phyloP scores from a whole-genome alignment of 371 early-diverging fungal genomes.

The Mortierella sp. region DNA sequence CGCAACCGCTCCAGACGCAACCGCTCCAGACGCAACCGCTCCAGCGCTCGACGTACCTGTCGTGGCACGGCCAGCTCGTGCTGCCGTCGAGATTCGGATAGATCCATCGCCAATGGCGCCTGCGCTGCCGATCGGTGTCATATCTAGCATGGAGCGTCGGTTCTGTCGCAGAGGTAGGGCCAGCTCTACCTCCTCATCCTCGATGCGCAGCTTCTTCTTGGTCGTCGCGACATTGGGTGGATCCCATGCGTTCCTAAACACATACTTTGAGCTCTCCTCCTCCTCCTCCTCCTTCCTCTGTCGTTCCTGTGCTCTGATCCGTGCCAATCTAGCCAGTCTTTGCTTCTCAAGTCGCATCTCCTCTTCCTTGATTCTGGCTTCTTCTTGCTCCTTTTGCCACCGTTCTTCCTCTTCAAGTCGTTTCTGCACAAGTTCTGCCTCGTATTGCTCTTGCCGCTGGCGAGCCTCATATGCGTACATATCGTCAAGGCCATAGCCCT shows the following conservation, averaged over 20 bases:
- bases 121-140: not conserved
- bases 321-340: slow-evolving; percentile 16
- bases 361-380: slow-evolving; percentile 49
- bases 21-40: slow-evolving; percentile 3
- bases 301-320: slow-evolving; percentile 10
- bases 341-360: slow-evolving; percentile 33
- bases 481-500: slow-evolving; percentile 51
- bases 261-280: slow-evolving; percentile 25
- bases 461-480: slow-evolving; percentile 49
- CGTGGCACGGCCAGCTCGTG: slow-evolving; percentile 6
- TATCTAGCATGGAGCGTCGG: slow-evolving; percentile 11
- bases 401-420: slow-evolving; percentile 47
- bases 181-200: slow-evolving; percentile 46
- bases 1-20: slow-evolving; percentile 2
- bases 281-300: slow-evolving; percentile 17
- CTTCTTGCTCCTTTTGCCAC: slow-evolving; percentile 46
- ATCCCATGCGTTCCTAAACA: slow-evolving; percentile 53
- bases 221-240: slow-evolving; percentile 26
- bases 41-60: slow-evolving; percentile 11
- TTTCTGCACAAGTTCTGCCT: slow-evolving; percentile 27
- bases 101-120: slow-evolving; percentile 1
- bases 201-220: slow-evolving; percentile 52
- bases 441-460: slow-evolving; percentile 43
- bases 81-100: not conserved
- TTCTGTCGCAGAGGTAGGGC: slow-evolving; percentile 49